phyloP scores from a whole-genome alignment of 2,329 filamentous ascomycete species.

The Colletotrichum truncatum region DNA sequence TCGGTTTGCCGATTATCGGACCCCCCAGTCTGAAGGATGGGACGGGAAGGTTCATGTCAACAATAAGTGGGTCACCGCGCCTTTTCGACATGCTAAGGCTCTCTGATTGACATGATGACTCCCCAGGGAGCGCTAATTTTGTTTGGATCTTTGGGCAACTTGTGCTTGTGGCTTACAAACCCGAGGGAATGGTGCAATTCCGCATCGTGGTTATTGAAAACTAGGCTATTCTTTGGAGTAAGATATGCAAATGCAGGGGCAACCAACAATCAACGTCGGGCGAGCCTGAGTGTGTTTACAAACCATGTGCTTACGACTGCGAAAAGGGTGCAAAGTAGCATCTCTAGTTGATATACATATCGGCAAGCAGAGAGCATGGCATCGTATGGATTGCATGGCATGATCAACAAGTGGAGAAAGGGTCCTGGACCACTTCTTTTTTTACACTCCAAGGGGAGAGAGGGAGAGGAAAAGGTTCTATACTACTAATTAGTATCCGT shows the following conservation, averaged over 20 bases:
- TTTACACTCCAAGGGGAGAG: no score
- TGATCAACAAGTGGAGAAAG: neutral
- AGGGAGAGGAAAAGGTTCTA: no score
- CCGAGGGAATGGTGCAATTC: neutral
- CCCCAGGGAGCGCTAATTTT: conserved; percentile 2
- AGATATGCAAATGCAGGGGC: no score
- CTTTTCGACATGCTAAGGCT: conserved; percentile 9
- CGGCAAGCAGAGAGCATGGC: conserved; percentile 4
- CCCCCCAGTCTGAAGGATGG: neutral
- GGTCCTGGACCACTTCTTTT: neutral
- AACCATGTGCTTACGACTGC: no score
- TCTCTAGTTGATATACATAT: no score
- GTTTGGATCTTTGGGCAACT: no score
- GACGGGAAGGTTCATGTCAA: neutral
- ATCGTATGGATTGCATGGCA: conserved; percentile 1
- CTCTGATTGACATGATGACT: conserved; percentile 24
- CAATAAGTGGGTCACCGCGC: conserved; percentile 3
- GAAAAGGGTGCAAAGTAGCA: no score
- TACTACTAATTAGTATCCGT: no score
- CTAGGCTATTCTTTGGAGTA: no score
- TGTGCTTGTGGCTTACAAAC: conserved; percentile 13
- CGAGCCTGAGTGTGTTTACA: no score
- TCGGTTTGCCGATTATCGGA: conserved; percentile 14
- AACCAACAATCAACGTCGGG: no score
- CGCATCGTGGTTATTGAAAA: neutral